Evolutionary conservation across 1,139 yeast genomes (phyloP).

Genomic region (Pichiaceae sp.): DNA sequence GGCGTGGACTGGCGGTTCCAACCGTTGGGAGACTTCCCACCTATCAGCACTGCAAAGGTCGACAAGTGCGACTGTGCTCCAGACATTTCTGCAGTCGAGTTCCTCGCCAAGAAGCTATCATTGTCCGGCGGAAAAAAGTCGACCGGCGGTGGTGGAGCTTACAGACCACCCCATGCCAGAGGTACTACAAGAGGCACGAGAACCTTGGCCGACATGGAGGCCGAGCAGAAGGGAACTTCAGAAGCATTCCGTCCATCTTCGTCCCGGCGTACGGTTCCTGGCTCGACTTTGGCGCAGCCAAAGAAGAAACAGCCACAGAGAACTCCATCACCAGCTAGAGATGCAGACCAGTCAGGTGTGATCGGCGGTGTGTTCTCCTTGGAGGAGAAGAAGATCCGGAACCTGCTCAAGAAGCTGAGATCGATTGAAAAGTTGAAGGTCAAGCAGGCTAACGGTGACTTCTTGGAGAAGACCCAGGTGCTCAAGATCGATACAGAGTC

Average conservation of each 20-base stretch:
- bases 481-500: slow-evolving; percentile 83
- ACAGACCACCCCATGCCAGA: slow-evolving; percentile 68
- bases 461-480: slow-evolving; percentile 86
- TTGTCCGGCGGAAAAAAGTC: slow-evolving; percentile 33
- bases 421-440: slow-evolving; percentile 86
- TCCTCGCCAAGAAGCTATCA: slow-evolving; percentile 34
- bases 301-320: slow-evolving; percentile 44
- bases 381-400: slow-evolving; percentile 89
- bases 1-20: slow-evolving; percentile 88
- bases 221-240: slow-evolving; percentile 21
- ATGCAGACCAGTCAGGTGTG: slow-evolving; percentile 25
- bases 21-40: slow-evolving; percentile 50
- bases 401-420: slow-evolving; percentile 82
- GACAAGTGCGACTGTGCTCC: slow-evolving; percentile 53
- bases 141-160: slow-evolving; percentile 62
- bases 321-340: not conserved
- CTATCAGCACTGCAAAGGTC: slow-evolving; percentile 19
- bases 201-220: slow-evolving; percentile 51
- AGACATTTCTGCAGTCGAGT: slow-evolving; percentile 60
- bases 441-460: slow-evolving; percentile 78
- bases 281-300: slow-evolving; percentile 43
- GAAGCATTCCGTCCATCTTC: not conserved
- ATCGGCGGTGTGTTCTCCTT: slow-evolving; percentile 57
- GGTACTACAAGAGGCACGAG: slow-evolving; percentile 22
- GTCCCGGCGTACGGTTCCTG: slow-evolving; percentile 17